These are phyloP conservation scores for Cantharellus cinnabarinus DNA, from an alignment of 768 basidiomycete genomes.

Conservation along the genomic window DNA sequence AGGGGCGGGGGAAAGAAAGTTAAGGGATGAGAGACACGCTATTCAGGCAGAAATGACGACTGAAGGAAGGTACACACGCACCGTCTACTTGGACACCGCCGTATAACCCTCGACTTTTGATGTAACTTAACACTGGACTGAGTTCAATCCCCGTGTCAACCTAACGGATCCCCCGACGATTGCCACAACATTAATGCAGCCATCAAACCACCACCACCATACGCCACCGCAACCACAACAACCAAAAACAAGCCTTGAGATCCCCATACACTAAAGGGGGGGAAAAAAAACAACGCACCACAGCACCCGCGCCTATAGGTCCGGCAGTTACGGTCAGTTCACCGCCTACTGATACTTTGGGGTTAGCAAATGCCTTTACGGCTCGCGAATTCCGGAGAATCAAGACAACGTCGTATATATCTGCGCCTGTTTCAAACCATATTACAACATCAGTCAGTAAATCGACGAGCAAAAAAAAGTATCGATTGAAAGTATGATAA, in stretches of 20 bases:
- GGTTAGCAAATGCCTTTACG: slow-evolving; percentile 1
- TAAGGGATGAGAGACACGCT: neutral
- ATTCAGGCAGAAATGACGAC: neutral
- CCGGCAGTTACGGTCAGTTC: slow-evolving; percentile 2
- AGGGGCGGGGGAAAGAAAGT: neutral
- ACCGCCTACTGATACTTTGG: neutral
- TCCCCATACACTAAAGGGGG: neutral
- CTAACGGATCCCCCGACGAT: neutral
- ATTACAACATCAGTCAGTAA: neutral
- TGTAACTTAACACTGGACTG: neutral
- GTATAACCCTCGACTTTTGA: neutral
- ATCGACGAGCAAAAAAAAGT: too few relatives aligned
- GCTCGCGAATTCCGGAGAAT: neutral
- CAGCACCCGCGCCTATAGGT: neutral
- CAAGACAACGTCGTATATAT: slow-evolving; percentile 4
- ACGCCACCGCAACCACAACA: too few relatives aligned
- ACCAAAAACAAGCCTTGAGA: too few relatives aligned
- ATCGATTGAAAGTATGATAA: too few relatives aligned
- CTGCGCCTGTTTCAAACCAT: neutral
- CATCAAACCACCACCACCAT: too few relatives aligned
- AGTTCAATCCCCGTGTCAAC: neutral
- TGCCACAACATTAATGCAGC: neutral
- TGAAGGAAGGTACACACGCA: neutral
- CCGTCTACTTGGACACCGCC: slow-evolving; percentile 1
- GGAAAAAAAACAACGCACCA: neutral